These are phyloP conservation scores for Fusarium sp. DNA, from an alignment of 2,329 filamentous ascomycete species.

Conservation along the genomic window DNA sequence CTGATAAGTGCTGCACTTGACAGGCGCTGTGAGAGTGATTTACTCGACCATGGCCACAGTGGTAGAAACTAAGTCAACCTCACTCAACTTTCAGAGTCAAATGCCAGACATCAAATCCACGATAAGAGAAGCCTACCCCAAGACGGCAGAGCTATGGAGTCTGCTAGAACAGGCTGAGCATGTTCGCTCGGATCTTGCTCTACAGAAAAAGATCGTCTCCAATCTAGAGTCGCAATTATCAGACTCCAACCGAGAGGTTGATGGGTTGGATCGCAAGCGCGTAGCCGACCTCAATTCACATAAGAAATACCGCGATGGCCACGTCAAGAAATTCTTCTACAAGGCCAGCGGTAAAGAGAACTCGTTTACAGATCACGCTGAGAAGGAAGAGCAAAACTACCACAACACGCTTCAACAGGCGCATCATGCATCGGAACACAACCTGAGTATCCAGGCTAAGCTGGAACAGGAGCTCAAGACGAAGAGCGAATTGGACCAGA, in stretches of 20 bases:
- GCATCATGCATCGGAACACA: slow-evolving; percentile 60
- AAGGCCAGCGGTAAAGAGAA: slow-evolving; percentile 64
- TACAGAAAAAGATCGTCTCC: slow-evolving; percentile 61
- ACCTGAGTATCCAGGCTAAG: slow-evolving; percentile 58
- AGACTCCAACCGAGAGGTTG: slow-evolving; percentile 56
- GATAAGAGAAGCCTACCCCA: slow-evolving; percentile 58
- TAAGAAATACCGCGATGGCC: slow-evolving; percentile 66
- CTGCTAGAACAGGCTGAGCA: slow-evolving; percentile 66
- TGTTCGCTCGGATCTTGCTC: slow-evolving; percentile 60
- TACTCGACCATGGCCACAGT: slow-evolving; percentile 16
- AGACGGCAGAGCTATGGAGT: slow-evolving; percentile 61
- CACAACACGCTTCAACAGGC: slow-evolving; percentile 66
- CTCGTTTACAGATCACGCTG: slow-evolving; percentile 59
- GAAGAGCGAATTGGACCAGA: slow-evolving; percentile 55
- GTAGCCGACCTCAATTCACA: slow-evolving; percentile 66
- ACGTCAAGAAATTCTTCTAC: slow-evolving; percentile 66
- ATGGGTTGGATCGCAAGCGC: slow-evolving; percentile 57
- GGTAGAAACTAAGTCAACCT: slow-evolving; percentile 15
- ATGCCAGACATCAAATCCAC: slow-evolving; percentile 54
- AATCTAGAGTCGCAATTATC: slow-evolving; percentile 61
- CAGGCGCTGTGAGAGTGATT: neutral
- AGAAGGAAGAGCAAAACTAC: slow-evolving; percentile 70
- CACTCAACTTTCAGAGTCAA: slow-evolving; percentile 4
- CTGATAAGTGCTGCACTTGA: slow-evolving; percentile 17
- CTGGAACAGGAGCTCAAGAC: slow-evolving; percentile 58